A percentile compares a stretch with the other conserved stretches of the same genome.
Conservation (phyloP, 495 filamentous ascomycete genomes). For the Neurospora tetrasperma region DNA sequence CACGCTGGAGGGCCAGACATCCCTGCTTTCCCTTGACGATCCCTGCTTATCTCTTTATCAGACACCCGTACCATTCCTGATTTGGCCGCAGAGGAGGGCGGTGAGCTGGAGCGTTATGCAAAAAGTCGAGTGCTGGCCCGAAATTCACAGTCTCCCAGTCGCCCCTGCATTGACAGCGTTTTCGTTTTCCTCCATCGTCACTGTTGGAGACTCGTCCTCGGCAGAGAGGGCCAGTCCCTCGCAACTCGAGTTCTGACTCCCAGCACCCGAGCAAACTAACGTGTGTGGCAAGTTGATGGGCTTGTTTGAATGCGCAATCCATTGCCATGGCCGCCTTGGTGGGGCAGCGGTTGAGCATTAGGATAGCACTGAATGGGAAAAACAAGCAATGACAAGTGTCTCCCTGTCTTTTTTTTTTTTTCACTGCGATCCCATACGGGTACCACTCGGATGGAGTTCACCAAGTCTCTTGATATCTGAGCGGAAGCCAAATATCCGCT, state of each 20-base stretch:
- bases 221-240: neutral
- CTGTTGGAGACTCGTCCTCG: neutral
- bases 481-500: no score
- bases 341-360: neutral
- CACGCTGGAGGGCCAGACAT: slow-evolving; percentile 4
- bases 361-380: neutral
- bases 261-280: neutral
- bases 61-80: slow-evolving; percentile 8
- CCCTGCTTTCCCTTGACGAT: slow-evolving; percentile 13
- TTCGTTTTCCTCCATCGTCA: neutral
- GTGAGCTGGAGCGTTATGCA: slow-evolving; percentile 14
- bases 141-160: neutral
- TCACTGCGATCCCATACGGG: neutral
- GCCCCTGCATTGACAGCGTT: neutral
- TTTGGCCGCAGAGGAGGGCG: slow-evolving; percentile 15
- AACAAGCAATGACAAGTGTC: neutral
- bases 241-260: neutral
- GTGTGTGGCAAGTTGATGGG: neutral
- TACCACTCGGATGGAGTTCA: neutral
- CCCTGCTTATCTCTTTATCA: slow-evolving; percentile 25
- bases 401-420: neutral
- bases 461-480: neutral
- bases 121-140: slow-evolving; percentile 8
- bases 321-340: neutral
- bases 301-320: neutral